A percentile compares a stretch with the other conserved stretches of the same genome.
Evolutionary conservation across 805 yeast species (phyloP).

Genomic region (Wickerhamiella dianesei): DNA sequence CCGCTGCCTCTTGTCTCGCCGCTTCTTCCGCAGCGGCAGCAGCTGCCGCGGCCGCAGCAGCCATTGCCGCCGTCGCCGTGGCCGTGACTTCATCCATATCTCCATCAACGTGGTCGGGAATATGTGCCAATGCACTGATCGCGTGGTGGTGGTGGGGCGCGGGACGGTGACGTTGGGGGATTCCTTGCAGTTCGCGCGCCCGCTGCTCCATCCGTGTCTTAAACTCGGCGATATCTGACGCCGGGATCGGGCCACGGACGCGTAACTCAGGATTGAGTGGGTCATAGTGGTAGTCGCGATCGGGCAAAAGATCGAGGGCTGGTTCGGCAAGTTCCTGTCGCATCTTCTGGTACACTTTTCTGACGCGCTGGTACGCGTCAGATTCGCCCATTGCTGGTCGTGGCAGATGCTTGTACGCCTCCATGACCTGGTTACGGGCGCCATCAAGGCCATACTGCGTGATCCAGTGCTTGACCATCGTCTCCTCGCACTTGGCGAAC

Average conservation of each 20-base stretch:
- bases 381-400: background rate
- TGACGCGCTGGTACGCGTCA: background rate
- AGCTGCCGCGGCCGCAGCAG: background rate
- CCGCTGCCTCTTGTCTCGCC: background rate
- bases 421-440: background rate
- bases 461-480: conserved; percentile 1
- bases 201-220: background rate
- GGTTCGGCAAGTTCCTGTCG: background rate
- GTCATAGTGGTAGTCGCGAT: background rate
- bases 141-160: background rate
- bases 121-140: background rate
- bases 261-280: background rate
- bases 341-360: background rate
- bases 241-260: background rate
- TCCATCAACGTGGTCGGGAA: background rate
- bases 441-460: background rate
- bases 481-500: background rate
- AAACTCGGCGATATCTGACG: background rate
- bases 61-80: background rate
- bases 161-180: background rate
- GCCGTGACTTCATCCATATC: background rate
- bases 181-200: background rate
- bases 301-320: background rate
- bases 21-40: background rate
- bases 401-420: background rate